Base-by-base conservation (phyloP, 1,284 basidiomycete genomes). In the Filobasidium uniguttulatum region DNA sequence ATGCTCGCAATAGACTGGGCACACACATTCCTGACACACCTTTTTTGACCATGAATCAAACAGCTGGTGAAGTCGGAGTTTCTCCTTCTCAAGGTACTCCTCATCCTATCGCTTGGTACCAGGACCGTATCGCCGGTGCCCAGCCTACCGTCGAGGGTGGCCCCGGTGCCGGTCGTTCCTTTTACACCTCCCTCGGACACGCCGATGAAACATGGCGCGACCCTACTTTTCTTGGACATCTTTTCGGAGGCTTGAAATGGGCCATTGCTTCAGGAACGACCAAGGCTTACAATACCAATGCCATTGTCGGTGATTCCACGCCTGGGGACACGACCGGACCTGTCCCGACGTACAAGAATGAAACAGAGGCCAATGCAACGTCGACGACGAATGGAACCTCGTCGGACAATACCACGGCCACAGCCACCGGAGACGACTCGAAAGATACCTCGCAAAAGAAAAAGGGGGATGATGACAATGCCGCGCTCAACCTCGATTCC, bases 121-220 rank as follows among this genome's bases (percentile, higher is more conserved):
- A 85, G 60, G 78, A 81, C 54, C 74, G 72, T 9, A 79, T 80
- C 6, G 74, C 77, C 17, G 81, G 80, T 1, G 74, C 66, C 4
- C 63, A 75, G 53, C 63, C 62, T 15, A 69, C 65, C 0, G 12
- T 44, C 14, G 29, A 54, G 9, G 57, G 55, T 12, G 72, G 69
- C 3, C 66, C 66, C 2, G 68, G 70, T 20, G 72, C 77, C 1
- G 85, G 84, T n/a, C 74, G 84, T 37, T 83, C 81, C 55, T 87
- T 82, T 68, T 87, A 84, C 65, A 86, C 85, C 0, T 79, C 78
- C 52, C 71, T 87, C 2, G 84, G 84, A 2, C 85, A 88, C 62
- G 63, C 78, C 50, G 81, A 77, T 59, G 76, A 80, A 58, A 84
- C 65, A 28, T 70, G 62, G 55, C 57, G 80, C 73, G 73, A 85